Evolutionary conservation across 257 asterid genomes (phyloP), one percentile per base, ranked within the genome.

Genomic region (Anisodus tanguticus): DNA sequence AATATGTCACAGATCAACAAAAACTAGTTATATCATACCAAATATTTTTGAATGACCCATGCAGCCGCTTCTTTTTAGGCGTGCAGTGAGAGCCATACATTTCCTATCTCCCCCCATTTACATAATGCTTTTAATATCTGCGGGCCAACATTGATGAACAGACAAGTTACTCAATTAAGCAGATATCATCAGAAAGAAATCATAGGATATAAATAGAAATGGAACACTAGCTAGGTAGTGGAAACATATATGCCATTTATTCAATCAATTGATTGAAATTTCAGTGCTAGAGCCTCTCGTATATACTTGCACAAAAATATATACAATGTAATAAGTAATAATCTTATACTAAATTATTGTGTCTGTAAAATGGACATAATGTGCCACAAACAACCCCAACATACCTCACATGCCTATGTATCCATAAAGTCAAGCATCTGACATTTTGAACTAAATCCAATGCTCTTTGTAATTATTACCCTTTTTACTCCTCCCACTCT

Each of bases 381-480:
- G 51, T 60, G 82, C 55, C 17, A 37, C 39, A 63, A 41, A 66
- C 83, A 60, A 79, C 17, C 85, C 72, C 83, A 83, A 79, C 85
- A 87, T 22, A 77, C 37, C 71, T 81, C 92, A 88, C 90, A 86
- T 86, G 92, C 84, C 64, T 63, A 16, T 88, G 92, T 87, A 79
- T 81, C 84, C 86, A 72, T 45, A 49, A 86, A 84, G 89, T 85
- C 37, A 84, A 86, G 92, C 92, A 90, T 84, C 81, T 90, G 87
- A 85, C 91, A 85, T 39, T 15, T 81, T 35, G 62, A 76, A 51
- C 85, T 69, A 82, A 82, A 84, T 80, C 59, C 69, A 11, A 45
- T 74, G 83, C 77, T 74, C 54, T 74, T 43, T 81, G 47, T 22
- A 81, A 62, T 81, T 31, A 63, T 45, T 67, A 47, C 53, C 9